Percentiles rank a stretch among this genome's conserved stretches.
These are phyloP conservation scores for Penicillium manginii DNA, from an alignment of 495 filamentous ascomycete species.

Conservation along the genomic window DNA sequence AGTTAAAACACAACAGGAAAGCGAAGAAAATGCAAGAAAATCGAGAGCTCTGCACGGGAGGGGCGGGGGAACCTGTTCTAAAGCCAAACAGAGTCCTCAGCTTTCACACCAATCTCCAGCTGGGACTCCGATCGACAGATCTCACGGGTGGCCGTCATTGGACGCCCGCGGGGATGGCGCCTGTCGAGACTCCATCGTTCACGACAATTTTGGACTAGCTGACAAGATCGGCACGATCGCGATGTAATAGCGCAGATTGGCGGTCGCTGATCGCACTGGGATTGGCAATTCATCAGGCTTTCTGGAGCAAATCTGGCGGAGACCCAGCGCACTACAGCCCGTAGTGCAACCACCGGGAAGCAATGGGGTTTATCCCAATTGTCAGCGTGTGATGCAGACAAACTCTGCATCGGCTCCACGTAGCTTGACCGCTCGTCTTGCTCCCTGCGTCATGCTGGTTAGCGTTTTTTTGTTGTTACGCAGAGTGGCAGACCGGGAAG, in stretches of 20 bases:
- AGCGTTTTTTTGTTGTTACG: neutral
- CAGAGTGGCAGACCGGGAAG: neutral
- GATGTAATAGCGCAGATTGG: slow-evolving; percentile 40
- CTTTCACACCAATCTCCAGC: slow-evolving; percentile 26
- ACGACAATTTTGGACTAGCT: slow-evolving; percentile 27
- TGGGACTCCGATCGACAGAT: slow-evolving; percentile 31
- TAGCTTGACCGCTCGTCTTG: slow-evolving; percentile 1
- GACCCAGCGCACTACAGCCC: slow-evolving; percentile 22
- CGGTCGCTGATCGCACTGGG: slow-evolving; percentile 22
- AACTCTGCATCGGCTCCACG: slow-evolving; percentile 3
- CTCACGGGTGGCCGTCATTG: slow-evolving; percentile 12
- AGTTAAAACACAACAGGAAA: neutral
- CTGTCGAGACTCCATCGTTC: slow-evolving; percentile 29
- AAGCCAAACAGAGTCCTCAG: slow-evolving; percentile 19
- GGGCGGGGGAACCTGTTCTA: slow-evolving; percentile 14
- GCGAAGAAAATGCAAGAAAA: neutral
- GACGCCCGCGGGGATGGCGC: slow-evolving; percentile 16
- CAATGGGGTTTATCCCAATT: slow-evolving; percentile 31
- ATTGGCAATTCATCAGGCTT: slow-evolving; percentile 22
- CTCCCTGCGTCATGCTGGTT: neutral
- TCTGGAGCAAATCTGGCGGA: slow-evolving; percentile 26
- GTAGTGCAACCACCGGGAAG: slow-evolving; percentile 28
- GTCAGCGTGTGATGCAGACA: slow-evolving; percentile 28
- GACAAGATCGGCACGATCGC: slow-evolving; percentile 34
- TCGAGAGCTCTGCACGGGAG: neutral